phyloP scores from a whole-genome alignment of 2,329 filamentous ascomycete genomes.

The Neoarthrinium moseri region DNA sequence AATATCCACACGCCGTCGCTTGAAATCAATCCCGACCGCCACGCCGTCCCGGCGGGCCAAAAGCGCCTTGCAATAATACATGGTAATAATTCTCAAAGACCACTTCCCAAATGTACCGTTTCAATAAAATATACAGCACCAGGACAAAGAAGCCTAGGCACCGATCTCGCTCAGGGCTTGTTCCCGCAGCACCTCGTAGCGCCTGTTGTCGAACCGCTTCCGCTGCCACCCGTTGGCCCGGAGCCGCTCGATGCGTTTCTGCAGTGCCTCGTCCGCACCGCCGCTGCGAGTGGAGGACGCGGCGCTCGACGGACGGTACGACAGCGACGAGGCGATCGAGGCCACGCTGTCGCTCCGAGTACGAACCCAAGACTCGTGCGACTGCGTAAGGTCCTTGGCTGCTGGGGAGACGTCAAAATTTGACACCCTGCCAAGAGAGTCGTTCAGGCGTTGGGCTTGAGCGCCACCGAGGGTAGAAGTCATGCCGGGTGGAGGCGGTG shows the following conservation, averaged over 20 bases:
- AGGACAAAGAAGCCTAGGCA: no score
- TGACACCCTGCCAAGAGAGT: not conserved
- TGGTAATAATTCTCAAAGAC: no score
- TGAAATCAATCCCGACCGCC: no score
- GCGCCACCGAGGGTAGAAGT: not conserved
- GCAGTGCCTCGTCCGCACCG: constrained; percentile 29
- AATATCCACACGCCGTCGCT: no score
- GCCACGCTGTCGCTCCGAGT: constrained; percentile 1
- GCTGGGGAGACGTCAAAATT: constrained; percentile 2
- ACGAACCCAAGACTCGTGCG: constrained; percentile 2
- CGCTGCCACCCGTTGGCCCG: constrained; percentile 55
- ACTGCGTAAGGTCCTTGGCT: not conserved
- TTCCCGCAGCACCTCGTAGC: constrained; percentile 53
- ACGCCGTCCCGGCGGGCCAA: no score
- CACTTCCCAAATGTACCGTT: no score
- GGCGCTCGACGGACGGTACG: not conserved
- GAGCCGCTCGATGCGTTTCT: constrained; percentile 53
- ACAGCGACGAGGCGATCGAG: not conserved
- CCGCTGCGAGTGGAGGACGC: constrained; percentile 14
- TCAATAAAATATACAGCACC: no score
- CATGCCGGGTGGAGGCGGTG: constrained; percentile 6
- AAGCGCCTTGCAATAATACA: no score
- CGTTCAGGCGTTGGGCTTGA: not conserved
- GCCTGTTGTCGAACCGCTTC: constrained; percentile 50
- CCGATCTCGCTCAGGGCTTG: constrained; percentile 49